Conservation (phyloP, 192 early-diverging fungal genomes). For the Backusella liffmaniae region DNA sequence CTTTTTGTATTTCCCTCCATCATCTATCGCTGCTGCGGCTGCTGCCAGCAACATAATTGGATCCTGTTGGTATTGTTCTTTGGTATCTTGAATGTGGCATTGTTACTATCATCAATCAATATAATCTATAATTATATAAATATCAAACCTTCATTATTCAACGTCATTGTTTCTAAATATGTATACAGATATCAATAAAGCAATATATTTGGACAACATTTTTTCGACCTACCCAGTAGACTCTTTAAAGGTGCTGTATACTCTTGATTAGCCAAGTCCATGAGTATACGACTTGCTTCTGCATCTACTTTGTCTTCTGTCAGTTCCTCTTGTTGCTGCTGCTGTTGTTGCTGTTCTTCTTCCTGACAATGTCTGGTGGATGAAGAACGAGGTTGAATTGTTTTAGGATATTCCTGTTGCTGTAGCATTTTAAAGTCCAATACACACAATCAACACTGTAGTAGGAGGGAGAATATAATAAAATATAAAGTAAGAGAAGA, state of each 20-base stretch:
- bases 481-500: background rate
- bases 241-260: background rate
- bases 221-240: background rate
- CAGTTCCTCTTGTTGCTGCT: background rate
- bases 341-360: background rate
- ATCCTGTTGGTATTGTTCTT: slow-evolving; percentile 3
- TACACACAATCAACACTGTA: too few species aligned
- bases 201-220: background rate
- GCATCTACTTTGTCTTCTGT: slow-evolving; percentile 32
- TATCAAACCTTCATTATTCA: background rate
- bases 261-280: slow-evolving; percentile 36
- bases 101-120: background rate
- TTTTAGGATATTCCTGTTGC: slow-evolving; percentile 14
- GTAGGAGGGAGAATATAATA: background rate
- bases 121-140: background rate
- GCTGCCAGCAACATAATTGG: slow-evolving; percentile 28
- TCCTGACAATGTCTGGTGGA: slow-evolving; percentile 15
- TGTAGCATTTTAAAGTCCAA: background rate
- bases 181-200: background rate
- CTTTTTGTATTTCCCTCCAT: slow-evolving; percentile 10
- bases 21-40: slow-evolving; percentile 24
- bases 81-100: background rate
- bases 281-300: slow-evolving; percentile 37
- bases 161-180: background rate
- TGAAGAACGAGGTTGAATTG: slow-evolving; percentile 30